phyloP scores from a whole-genome alignment of 2,329 filamentous ascomycete species.

The Aurifilum marmelostoma region DNA sequence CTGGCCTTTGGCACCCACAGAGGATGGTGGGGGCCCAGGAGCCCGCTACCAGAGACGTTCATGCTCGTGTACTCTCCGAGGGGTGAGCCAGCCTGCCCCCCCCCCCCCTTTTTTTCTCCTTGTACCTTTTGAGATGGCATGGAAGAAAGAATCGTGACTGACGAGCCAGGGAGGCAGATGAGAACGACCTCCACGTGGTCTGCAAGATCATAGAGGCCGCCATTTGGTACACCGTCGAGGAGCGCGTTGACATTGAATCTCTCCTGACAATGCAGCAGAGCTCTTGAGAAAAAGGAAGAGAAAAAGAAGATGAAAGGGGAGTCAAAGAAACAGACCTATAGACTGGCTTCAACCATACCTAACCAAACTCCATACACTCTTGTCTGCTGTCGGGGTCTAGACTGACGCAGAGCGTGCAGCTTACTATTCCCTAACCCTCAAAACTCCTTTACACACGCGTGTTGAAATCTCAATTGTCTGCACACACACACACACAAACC shows the following conservation, averaged over 20 bases:
- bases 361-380: constrained; percentile 10
- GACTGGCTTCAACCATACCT: constrained; percentile 5
- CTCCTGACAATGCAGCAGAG: constrained; percentile 15
- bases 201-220: constrained; percentile 73
- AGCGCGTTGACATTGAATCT: constrained; percentile 28
- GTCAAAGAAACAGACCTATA: too few species aligned
- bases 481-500: background rate
- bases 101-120: background rate
- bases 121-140: too few species aligned
- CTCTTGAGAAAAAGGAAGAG: background rate
- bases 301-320: too few species aligned
- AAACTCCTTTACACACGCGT: background rate
- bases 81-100: constrained; percentile 39
- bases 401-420: constrained; percentile 25
- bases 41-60: constrained; percentile 75
- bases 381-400: constrained; percentile 8
- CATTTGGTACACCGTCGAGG: constrained; percentile 63
- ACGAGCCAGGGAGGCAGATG: constrained; percentile 44
- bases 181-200: constrained; percentile 69
- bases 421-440: background rate
- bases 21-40: constrained; percentile 38
- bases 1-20: constrained; percentile 53
- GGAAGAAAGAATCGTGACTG: constrained; percentile 10
- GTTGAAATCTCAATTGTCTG: background rate
- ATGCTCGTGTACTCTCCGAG: constrained; percentile 82